phyloP scores from a whole-genome alignment of 2,329 filamentous ascomycete genomes.

The Aspergillus intermedius region DNA sequence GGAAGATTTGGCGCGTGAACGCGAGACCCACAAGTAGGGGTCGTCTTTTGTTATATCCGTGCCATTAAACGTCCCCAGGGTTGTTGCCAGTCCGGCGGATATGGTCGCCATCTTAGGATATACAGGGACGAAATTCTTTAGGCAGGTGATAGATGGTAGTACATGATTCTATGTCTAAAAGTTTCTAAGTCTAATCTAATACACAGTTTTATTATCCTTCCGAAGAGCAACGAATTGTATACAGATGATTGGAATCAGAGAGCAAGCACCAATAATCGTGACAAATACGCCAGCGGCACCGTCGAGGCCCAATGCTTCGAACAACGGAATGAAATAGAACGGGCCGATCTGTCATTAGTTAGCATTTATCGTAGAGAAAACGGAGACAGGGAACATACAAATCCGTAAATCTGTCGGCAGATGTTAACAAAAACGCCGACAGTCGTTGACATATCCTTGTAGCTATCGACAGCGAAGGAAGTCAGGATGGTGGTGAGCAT shows the following conservation, averaged over 20 bases:
- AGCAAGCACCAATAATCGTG: conserved; percentile 30
- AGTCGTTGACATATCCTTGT: conserved; percentile 46
- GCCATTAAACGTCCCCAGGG: conserved; percentile 39
- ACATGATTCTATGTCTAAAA: neutral
- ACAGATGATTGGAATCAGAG: conserved; percentile 25
- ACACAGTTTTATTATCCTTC: neutral
- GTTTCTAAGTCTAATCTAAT: neutral
- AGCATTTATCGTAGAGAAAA: neutral
- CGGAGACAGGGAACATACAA: conserved; percentile 34
- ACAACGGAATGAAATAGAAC: conserved; percentile 35
- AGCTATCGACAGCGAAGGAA: conserved; percentile 56
- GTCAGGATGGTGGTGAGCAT: conserved; percentile 56
- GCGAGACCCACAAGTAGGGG: conserved; percentile 32
- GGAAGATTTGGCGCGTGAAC: conserved; percentile 34
- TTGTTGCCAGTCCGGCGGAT: conserved; percentile 16
- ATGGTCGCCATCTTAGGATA: neutral
- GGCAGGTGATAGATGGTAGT: neutral
- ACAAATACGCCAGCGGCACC: conserved; percentile 31
- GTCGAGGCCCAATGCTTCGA: conserved; percentile 27
- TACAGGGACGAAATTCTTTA: neutral
- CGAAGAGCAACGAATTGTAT: conserved; percentile 20
- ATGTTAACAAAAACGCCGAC: conserved; percentile 56
- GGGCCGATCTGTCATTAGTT: conserved; percentile 14
- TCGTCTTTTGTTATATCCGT: conserved; percentile 40
- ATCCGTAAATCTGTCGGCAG: conserved; percentile 50